Evolutionary conservation across 2,329 filamentous ascomycete genomes (phyloP).

Genomic region (Lachnellula subtilissima): DNA sequence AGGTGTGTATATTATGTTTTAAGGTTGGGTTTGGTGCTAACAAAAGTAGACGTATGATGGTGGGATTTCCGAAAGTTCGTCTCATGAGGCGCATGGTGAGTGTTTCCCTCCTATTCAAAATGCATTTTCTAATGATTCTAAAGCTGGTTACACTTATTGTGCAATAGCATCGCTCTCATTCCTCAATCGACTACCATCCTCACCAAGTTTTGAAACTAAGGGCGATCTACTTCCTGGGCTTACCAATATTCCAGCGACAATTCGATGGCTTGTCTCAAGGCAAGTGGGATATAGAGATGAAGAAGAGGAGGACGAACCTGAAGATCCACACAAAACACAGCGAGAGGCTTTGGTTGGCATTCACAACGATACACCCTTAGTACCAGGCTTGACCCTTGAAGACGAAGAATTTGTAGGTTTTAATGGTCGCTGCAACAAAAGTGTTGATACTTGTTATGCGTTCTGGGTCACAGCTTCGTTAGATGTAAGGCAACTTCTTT

Average conservation of each 20-base stretch:
- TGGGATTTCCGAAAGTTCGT: slow-evolving; percentile 30
- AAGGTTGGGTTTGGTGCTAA: not conserved
- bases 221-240: slow-evolving; percentile 29
- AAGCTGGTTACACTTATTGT: slow-evolving; percentile 88
- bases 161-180: slow-evolving; percentile 73
- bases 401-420: slow-evolving; percentile 58
- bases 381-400: slow-evolving; percentile 23
- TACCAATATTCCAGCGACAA: slow-evolving; percentile 32
- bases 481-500: slow-evolving; percentile 32
- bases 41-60: slow-evolving; percentile 30
- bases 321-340: slow-evolving; percentile 9
- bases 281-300: slow-evolving; percentile 56
- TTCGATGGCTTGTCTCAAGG: slow-evolving; percentile 57
- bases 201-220: slow-evolving; percentile 10
- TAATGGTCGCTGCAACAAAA: slow-evolving; percentile 87
- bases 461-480: slow-evolving; percentile 81
- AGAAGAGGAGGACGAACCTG: slow-evolving; percentile 29
- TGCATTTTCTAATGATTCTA: slow-evolving; percentile 13
- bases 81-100: slow-evolving; percentile 32
- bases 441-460: slow-evolving; percentile 89
- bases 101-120: not conserved
- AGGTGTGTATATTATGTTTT: slow-evolving; percentile 37
- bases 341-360: slow-evolving; percentile 11
- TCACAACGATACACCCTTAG: slow-evolving; percentile 21
- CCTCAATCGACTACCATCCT: slow-evolving; percentile 38